These are phyloP conservation scores for Takakia lepidozioides DNA, from an alignment of 225 moss, liverwort and hornwort species.

Conservation along the genomic window DNA sequence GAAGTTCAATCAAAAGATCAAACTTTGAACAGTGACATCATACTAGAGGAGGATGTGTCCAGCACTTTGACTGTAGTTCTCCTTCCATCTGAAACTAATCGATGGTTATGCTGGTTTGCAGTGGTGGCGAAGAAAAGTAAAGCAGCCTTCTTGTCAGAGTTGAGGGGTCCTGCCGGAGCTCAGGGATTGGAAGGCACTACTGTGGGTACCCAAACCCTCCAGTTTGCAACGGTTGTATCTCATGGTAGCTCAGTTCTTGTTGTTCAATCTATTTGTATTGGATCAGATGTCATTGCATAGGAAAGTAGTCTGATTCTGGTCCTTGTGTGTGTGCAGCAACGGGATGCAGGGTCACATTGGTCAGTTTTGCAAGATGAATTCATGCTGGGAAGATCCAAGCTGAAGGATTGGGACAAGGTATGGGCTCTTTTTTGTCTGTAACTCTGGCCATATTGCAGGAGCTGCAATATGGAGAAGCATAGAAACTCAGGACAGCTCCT, in stretches of 20 bases:
- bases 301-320: neutral
- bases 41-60: no score
- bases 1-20: no score
- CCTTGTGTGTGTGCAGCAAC: slow-evolving; percentile 17
- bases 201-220: no score
- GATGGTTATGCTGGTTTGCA: slow-evolving; percentile 17
- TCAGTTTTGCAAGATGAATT: slow-evolving; percentile 65
- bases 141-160: slow-evolving; percentile 66
- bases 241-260: slow-evolving; percentile 8
- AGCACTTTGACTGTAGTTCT: no score
- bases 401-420: slow-evolving; percentile 85
- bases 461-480: no score
- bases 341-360: slow-evolving; percentile 37
- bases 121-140: slow-evolving; percentile 76
- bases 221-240: slow-evolving; percentile 36
- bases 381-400: slow-evolving; percentile 68
- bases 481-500: no score
- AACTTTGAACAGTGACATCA: no score
- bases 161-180: slow-evolving; percentile 30
- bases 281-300: neutral
- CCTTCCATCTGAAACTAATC: no score
- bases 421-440: slow-evolving; percentile 2
- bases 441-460: no score
- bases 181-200: no score
- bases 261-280: neutral